Base-by-base conservation (phyloP, 2,329 filamentous ascomycete species). In the Rhynchosporium agropyri region DNA sequence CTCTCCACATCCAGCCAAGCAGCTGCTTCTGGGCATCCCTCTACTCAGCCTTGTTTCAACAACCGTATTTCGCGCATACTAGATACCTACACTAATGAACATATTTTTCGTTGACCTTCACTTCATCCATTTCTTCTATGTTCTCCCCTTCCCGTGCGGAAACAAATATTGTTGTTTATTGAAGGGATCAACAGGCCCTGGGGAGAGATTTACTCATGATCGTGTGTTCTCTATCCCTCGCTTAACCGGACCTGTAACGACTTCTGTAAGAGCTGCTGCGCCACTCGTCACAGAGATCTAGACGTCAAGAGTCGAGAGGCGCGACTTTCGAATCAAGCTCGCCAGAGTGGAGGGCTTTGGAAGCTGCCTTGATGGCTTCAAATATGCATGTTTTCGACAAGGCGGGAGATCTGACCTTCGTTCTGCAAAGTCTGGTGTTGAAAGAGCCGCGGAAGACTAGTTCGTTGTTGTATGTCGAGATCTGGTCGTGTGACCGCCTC, bases 341-440 rank as follows among this genome's bases (percentile, higher is more conserved):
- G n/a, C 31, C 40, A 7, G 26, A 20, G 31, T 33, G 28, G 42
- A 43, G 40, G 42, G 10, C 28, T 33, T 45, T 57, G 28, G 40
- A 57, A 20, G 40, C 33, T 28, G 33, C 45, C 31, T 60, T 40
- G 53, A 55, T 55, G 55, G 55, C 60, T 53, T 43, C 60, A 38
- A 64, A 64, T 20, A 15, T 53, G 43, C 54, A 59, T 9, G 51
- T 54, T 7, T 62, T 62, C 49, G 63, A 64, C n/a, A 51, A 55
- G 12, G 38, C 29, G 7, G 63, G 63, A 42, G 55, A 64, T 42
- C 26, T 64, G 42, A 64, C 59, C 6, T 64, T 64, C 49, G 38
- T 64, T 36, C 29, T 64, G 8, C 63, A 64, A 50, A 59, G 58
- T 42, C 13, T 51, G 26, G 46, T 57, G 49, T 33, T 59, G 40